A percentile compares a stretch with the other conserved stretches of the same genome.
Evolutionary conservation across 2,329 filamentous ascomycete genomes (phyloP).

Genomic region (Rugonectria rugulosa): DNA sequence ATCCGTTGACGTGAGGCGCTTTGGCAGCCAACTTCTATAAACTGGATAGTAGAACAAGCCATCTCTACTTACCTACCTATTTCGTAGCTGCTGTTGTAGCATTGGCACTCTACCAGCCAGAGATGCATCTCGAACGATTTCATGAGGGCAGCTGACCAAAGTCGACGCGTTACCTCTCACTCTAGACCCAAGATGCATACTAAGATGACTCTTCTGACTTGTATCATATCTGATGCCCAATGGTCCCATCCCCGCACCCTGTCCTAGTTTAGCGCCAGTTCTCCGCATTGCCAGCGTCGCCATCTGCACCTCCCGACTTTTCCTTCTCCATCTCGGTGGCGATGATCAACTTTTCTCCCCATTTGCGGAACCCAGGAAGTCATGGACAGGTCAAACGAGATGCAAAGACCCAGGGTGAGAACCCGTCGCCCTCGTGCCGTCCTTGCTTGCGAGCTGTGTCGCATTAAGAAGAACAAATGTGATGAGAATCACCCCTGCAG

Average conservation of each 20-base stretch:
- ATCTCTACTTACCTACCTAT: too few species aligned
- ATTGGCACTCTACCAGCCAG: too few species aligned
- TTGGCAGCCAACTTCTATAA: too few species aligned
- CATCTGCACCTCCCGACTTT: not conserved
- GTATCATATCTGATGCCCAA: too few species aligned
- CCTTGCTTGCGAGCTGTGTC: constrained; percentile 55
- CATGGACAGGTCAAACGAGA: constrained; percentile 4
- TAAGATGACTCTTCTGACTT: too few species aligned
- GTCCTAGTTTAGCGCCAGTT: constrained; percentile 7
- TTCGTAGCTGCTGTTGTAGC: too few species aligned
- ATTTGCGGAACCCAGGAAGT: not conserved
- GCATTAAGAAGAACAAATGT: constrained; percentile 57
- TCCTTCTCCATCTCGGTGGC: not conserved
- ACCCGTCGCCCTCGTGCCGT: constrained; percentile 48
- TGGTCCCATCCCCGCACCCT: not conserved
- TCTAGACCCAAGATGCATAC: too few species aligned
- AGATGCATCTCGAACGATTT: too few species aligned
- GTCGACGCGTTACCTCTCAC: too few species aligned
- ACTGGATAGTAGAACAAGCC: too few species aligned
- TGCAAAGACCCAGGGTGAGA: constrained; percentile 9
- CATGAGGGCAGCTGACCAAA: too few species aligned
- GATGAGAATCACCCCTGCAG: constrained; percentile 50
- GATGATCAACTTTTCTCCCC: not conserved
- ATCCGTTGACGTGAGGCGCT: too few species aligned
- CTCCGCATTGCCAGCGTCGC: not conserved